Percentiles rank a stretch among this genome's conserved stretches.
Evolutionary conservation across 2,329 filamentous ascomycete genomes (phyloP).

Genomic region (Sporothrix phasma): DNA sequence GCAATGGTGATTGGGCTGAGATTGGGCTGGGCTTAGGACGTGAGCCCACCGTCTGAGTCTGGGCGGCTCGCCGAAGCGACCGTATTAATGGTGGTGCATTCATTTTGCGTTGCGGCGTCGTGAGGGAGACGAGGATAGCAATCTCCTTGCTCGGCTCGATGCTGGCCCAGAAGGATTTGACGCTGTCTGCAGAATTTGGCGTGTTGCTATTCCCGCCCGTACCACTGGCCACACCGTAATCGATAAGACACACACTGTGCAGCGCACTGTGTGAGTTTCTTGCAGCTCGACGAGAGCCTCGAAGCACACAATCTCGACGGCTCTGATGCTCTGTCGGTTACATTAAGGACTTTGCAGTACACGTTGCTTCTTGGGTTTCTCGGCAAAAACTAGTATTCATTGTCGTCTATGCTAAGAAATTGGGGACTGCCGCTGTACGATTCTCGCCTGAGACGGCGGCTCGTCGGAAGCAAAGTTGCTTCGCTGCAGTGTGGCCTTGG

Average conservation of each 20-base stretch:
- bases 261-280: not conserved
- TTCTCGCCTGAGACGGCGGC: not conserved
- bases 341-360: too few relatives aligned
- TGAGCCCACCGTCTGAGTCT: slow-evolving; percentile 25
- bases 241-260: slow-evolving; percentile 19
- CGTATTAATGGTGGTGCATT: slow-evolving; percentile 29
- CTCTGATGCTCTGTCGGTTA: not conserved
- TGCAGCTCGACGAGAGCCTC: not conserved
- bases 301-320: not conserved
- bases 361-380: not conserved
- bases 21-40: too few relatives aligned
- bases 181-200: slow-evolving; percentile 16
- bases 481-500: not conserved
- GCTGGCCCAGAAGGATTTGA: slow-evolving; percentile 4
- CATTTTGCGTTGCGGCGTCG: slow-evolving; percentile 23
- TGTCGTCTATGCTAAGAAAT: not conserved
- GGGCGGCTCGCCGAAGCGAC: slow-evolving; percentile 26
- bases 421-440: not conserved
- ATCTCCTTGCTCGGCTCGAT: not conserved
- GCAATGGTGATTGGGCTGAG: not conserved
- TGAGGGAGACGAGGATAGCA: not conserved
- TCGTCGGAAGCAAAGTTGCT: not conserved
- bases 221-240: slow-evolving; percentile 20
- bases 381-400: not conserved
- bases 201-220: not conserved